Conservation (phyloP, 345 rosid species). For the Streptanthus diversifolius region DNA sequence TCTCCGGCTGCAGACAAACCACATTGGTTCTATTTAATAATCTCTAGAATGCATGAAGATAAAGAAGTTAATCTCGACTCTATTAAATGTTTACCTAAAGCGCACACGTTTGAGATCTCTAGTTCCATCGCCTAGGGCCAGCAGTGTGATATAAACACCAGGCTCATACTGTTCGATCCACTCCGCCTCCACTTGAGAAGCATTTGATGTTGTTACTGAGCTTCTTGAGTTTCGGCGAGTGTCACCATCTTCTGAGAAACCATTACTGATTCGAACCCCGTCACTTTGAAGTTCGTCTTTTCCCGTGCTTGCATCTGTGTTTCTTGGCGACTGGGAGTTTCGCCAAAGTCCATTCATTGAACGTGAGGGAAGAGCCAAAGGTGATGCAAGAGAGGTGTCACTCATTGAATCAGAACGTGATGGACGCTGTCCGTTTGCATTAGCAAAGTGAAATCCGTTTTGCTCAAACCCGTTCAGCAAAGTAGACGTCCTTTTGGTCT, state of each 20-base stretch:
- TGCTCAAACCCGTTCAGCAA: constrained; percentile 62
- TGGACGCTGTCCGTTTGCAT: constrained; percentile 55
- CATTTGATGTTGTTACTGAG: constrained; percentile 43
- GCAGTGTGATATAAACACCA: constrained; percentile 87
- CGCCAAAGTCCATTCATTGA: constrained; percentile 43
- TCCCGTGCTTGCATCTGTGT: constrained; percentile 44
- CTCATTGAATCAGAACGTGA: constrained; percentile 60
- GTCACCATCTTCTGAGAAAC: constrained; percentile 49
- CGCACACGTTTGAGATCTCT: constrained; percentile 98
- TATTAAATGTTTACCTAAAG: constrained; percentile 63
- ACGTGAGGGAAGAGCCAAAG: constrained; percentile 37
- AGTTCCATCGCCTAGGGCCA: constrained; percentile 85
- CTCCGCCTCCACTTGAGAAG: constrained; percentile 69
- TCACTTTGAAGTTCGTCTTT: constrained; percentile 41
- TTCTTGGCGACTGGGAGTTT: constrained; percentile 39
- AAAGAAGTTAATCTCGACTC: neutral
- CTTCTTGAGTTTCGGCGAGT: constrained; percentile 50
- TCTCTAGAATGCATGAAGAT: neutral
- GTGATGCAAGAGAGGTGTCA: constrained; percentile 49
- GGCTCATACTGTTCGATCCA: constrained; percentile 96
- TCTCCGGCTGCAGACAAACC: constrained; percentile 60
- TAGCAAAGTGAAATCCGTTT: constrained; percentile 57
- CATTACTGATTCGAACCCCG: constrained; percentile 38
- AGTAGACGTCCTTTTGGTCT: constrained; percentile 43
- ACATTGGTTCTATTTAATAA: neutral